Evolutionary conservation across 306 rosid species (phyloP).

Genomic region (Pterocarpus santalinus): DNA sequence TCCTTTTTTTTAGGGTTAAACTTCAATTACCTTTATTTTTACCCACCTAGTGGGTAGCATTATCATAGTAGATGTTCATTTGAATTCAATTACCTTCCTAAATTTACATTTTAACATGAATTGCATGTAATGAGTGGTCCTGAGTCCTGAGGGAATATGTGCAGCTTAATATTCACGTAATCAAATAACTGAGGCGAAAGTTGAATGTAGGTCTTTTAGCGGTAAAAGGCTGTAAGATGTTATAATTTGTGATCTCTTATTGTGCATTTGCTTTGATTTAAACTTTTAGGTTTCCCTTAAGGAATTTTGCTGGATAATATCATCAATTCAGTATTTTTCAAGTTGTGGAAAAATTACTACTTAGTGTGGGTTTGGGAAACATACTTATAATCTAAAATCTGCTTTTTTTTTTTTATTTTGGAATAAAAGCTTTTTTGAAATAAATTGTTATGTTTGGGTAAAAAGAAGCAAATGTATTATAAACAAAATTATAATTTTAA

Average conservation of each 20-base stretch:
- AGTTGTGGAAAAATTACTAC: not conserved
- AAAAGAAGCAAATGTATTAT: too few species aligned
- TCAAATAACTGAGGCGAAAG: not conserved
- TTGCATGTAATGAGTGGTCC: not conserved
- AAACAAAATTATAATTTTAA: too few species aligned
- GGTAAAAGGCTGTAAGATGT: constrained; percentile 20
- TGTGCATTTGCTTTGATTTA: constrained; percentile 3
- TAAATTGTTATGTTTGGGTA: too few species aligned
- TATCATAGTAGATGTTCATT: constrained; percentile 26
- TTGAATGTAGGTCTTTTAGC: not conserved
- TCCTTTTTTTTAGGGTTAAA: constrained; percentile 26
- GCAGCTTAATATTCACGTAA: constrained; percentile 24
- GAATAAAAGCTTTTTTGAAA: too few species aligned
- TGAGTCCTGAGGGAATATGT: constrained; percentile 1
- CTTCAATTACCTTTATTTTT: constrained; percentile 12
- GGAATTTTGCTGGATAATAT: constrained; percentile 8
- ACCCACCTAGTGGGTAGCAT: constrained; percentile 4
- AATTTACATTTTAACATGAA: constrained; percentile 18
- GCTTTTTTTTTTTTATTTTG: too few species aligned
- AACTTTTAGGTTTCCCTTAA: not conserved
- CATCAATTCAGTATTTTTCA: not conserved
- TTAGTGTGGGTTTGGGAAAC: not conserved
- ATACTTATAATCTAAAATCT: too few species aligned
- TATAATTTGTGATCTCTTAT: constrained; percentile 7
- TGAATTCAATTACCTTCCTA: constrained; percentile 11